Percentiles rank a stretch among this genome's conserved stretches.
Conservation (phyloP, 345 rosid genomes). For the Eucalyptus victrix region DNA sequence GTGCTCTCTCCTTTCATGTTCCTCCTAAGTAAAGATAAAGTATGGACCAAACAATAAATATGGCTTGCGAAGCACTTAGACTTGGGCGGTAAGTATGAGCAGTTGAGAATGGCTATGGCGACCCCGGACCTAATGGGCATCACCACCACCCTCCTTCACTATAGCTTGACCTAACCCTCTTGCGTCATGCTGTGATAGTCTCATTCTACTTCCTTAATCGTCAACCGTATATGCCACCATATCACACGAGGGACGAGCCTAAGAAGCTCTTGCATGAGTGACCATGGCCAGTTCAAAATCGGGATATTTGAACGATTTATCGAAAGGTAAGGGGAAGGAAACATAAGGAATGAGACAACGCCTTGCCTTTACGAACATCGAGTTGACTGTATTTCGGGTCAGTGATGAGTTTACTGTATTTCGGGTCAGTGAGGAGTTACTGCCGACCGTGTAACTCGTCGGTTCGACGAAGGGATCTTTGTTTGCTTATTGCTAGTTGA, state of each 20-base stretch:
- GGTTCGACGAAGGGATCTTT: background rate
- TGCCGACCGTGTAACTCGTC: background rate
- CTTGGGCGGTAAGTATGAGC: background rate
- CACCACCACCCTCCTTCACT: background rate
- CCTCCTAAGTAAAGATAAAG: background rate
- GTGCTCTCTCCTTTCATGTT: background rate
- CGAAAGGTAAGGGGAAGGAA: background rate
- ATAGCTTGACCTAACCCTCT: background rate
- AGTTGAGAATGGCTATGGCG: background rate
- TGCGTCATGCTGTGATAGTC: background rate
- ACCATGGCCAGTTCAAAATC: background rate
- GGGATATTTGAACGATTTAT: background rate
- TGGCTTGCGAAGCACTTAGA: background rate
- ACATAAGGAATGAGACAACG: background rate
- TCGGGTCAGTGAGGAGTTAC: background rate
- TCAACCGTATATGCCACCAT: background rate
- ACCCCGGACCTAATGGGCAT: background rate
- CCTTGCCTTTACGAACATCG: background rate
- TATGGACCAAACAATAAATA: background rate
- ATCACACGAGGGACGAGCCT: background rate
- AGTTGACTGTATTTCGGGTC: background rate
- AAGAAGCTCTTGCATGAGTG: background rate
- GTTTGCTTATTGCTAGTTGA: background rate
- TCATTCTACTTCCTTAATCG: background rate
- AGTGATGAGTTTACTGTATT: background rate